A percentile compares a stretch with the other conserved stretches of the same genome.
Evolutionary conservation across 177 flowering plant genomes (phyloP).

Genomic region (Vitis hybrid): DNA sequence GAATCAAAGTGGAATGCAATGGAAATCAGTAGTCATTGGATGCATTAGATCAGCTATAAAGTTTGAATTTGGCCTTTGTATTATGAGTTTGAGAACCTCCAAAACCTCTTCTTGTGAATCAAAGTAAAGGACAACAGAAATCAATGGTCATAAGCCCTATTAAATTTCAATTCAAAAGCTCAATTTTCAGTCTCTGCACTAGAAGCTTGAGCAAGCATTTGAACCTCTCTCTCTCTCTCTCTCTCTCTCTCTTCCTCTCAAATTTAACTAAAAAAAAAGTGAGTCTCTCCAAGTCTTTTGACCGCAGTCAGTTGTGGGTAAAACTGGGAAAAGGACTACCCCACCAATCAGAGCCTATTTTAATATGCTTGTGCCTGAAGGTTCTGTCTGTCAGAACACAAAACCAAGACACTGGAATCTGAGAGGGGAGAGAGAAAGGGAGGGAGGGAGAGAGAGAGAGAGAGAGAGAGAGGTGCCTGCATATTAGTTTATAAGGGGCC

Average conservation of each 20-base stretch:
- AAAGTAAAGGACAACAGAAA: too few species aligned
- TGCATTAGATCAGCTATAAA: too few species aligned
- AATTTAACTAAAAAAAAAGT: not conserved
- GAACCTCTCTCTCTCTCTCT: too few species aligned
- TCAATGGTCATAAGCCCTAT: too few species aligned
- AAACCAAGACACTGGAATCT: conserved; percentile 25
- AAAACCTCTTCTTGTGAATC: too few species aligned
- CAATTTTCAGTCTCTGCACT: too few species aligned
- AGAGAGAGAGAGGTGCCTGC: not conserved
- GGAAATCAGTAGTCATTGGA: too few species aligned
- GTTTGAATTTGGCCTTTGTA: too few species aligned
- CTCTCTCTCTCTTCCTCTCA: conserved; percentile 6
- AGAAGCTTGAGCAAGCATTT: too few species aligned
- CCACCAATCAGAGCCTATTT: conserved; percentile 20
- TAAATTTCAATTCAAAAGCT: too few species aligned
- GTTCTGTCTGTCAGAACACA: conserved; percentile 30
- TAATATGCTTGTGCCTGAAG: conserved; percentile 24
- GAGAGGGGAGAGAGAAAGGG: not conserved
- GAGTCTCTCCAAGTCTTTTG: conserved; percentile 1
- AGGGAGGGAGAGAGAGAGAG: conserved; percentile 12
- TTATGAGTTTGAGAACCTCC: too few species aligned
- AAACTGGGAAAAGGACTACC: conserved; percentile 18
- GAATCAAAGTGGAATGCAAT: too few species aligned
- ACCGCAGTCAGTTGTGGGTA: conserved; percentile 14
- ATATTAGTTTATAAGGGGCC: conserved; percentile 9